Evolutionary conservation across 2,329 filamentous ascomycete species (phyloP).

Genomic region (Scolecobasidium constrictum): DNA sequence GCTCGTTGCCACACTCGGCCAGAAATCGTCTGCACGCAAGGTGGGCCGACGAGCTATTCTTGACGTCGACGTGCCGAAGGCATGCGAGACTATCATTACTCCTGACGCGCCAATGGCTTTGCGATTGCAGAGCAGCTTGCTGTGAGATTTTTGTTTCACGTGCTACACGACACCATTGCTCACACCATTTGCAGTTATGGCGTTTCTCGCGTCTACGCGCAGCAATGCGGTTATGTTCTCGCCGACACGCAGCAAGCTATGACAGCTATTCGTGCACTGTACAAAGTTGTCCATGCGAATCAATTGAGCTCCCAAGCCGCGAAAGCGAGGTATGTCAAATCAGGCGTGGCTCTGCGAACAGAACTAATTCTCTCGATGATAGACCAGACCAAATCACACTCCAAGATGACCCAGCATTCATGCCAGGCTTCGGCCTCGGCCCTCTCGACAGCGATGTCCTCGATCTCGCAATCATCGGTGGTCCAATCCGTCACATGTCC

Average conservation of each 20-base stretch:
- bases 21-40: conserved; percentile 58
- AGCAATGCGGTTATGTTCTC: conserved; percentile 81
- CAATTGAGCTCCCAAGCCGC: conserved; percentile 58
- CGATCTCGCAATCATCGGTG: conserved; percentile 20
- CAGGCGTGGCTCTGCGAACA: not conserved
- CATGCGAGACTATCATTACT: conserved; percentile 78
- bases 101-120: conserved; percentile 82
- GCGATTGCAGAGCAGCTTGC: conserved; percentile 76
- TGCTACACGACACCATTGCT: too few species aligned
- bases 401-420: conserved; percentile 71
- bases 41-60: conserved; percentile 80
- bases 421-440: conserved; percentile 53
- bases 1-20: conserved; percentile 82
- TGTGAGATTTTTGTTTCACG: too few species aligned
- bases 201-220: conserved; percentile 71
- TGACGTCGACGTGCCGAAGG: conserved; percentile 74
- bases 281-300: conserved; percentile 45
- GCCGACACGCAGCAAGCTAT: conserved; percentile 67
- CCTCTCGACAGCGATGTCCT: conserved; percentile 45
- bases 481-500: not conserved
- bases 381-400: conserved; percentile 70
- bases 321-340: conserved; percentile 2
- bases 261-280: conserved; percentile 58
- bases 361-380: conserved; percentile 6
- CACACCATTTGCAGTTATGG: conserved; percentile 56